Conservation (phyloP, 2,329 filamentous ascomycete genomes). For the Fusarium haematococcum region DNA sequence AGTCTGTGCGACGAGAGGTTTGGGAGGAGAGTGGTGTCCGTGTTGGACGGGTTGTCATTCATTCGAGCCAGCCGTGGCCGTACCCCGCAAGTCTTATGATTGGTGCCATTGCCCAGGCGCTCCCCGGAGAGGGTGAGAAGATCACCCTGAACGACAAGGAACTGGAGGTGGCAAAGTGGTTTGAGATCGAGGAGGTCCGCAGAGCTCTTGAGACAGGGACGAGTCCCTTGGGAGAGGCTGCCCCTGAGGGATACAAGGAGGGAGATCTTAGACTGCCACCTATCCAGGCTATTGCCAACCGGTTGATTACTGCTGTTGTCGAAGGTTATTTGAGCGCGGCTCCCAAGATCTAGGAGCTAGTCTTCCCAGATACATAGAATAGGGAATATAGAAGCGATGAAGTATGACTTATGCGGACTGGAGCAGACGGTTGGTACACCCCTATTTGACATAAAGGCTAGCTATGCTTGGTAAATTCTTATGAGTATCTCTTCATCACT, state of each 20-base stretch:
- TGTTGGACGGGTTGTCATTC: slow-evolving; percentile 82
- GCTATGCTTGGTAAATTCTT: background rate
- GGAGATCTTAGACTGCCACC: slow-evolving; percentile 85
- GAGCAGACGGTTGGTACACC: background rate
- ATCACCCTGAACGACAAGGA: slow-evolving; percentile 92
- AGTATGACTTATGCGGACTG: background rate
- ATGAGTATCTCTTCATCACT: background rate
- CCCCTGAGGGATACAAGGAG: slow-evolving; percentile 77
- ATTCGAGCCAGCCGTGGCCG: slow-evolving; percentile 89
- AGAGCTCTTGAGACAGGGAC: slow-evolving; percentile 76
- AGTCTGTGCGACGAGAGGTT: slow-evolving; percentile 84
- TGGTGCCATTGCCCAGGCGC: slow-evolving; percentile 86
- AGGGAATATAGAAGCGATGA: slow-evolving; percentile 9
- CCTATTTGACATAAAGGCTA: background rate
- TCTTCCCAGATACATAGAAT: background rate
- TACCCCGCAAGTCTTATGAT: slow-evolving; percentile 90
- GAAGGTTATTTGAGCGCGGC: slow-evolving; percentile 74
- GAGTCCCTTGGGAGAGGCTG: slow-evolving; percentile 73
- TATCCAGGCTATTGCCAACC: slow-evolving; percentile 90
- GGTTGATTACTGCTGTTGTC: slow-evolving; percentile 83
- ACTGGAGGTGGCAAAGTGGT: slow-evolving; percentile 91
- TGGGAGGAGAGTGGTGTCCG: slow-evolving; percentile 87
- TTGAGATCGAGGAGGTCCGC: slow-evolving; percentile 81
- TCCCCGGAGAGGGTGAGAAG: slow-evolving; percentile 76
- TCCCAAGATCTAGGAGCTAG: slow-evolving; percentile 61